Evolutionary conservation across 1,284 basidiomycete genomes (phyloP), one percentile per base, ranked within the genome.

Genomic region (Microbotryum violaceum): DNA sequence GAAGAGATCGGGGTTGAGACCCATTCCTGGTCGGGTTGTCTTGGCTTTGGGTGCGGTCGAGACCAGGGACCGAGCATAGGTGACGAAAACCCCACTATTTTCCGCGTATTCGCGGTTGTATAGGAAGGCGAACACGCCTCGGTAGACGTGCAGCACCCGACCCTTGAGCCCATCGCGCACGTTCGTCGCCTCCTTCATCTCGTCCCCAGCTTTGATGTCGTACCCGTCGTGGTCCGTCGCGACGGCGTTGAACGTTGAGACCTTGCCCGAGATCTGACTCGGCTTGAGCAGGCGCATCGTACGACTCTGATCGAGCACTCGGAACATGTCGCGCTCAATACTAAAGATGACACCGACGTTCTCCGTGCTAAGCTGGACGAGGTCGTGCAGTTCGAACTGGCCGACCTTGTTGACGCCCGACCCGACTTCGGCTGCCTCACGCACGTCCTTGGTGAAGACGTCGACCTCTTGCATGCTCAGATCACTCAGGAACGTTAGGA

Each of bases 341-440:
- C 96, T 96, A 82, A 88, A 96, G 70, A 98, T 94, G 63, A 98
- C 91, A 74, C 92, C 94, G 29, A 92, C 90, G 2, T 93, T 96
- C 74, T 91, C 88, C 44, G 86, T 82, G 75, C 90, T 92, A 66
- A 99, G 82, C 79, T 96, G 91, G 45, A 98, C 92, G 53, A 99
- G 79, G 74, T 99, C 92, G 74, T 98, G 93, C 60, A 97, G 76
- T 74, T 98, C 93, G 73, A 93, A 98, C 70, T 92, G 86, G 31
- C 91, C 93, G 57, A 92, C 85, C 48, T 87, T 82, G 71, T 92
- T 93, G 16, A 89, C 87, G 44, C 89, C 85, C 2, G 87, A 87
- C 27, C 91, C 92, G 46, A 96, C 89, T 77, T 97, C 96, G 1
- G 94, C 93, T 21, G 96, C 96, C 75, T 94, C 92, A 71, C 94